A percentile compares a stretch with the other conserved stretches of the same genome.
phyloP scores from a whole-genome alignment of 2,329 filamentous ascomycete genomes.

The Periconia digitata region DNA sequence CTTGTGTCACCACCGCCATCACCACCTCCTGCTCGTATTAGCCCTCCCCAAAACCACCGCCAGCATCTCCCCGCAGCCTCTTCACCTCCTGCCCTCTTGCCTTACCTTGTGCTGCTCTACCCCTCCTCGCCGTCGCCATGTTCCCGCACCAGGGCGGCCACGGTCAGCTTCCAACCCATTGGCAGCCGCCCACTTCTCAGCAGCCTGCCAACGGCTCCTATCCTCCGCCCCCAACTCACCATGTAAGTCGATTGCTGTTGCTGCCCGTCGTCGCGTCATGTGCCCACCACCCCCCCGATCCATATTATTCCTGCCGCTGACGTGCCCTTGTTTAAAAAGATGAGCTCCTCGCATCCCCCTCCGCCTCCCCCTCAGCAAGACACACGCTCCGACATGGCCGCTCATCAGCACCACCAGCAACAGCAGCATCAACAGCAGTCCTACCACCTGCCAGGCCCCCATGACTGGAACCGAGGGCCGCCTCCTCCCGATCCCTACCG shows the following conservation, averaged over 20 bases:
- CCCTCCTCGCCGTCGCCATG: constrained; percentile 20
- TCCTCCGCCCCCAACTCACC: constrained; percentile 30
- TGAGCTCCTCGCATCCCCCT: constrained; percentile 34
- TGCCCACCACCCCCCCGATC: constrained; percentile 13
- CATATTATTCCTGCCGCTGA: constrained; percentile 13
- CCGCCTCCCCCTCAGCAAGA: constrained; percentile 34
- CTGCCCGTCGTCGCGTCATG: constrained; percentile 12
- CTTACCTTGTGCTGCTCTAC: too few relatives aligned
- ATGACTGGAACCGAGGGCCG: constrained; percentile 47
- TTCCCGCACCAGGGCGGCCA: constrained; percentile 41
- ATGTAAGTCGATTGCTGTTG: constrained; percentile 33
- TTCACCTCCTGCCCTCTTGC: constrained; percentile 3
- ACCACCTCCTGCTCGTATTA: too few relatives aligned
- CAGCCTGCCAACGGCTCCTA: constrained; percentile 41
- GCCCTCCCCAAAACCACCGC: background rate
- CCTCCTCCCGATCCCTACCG: constrained; percentile 45
- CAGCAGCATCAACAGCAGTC: constrained; percentile 41
- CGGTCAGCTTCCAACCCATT: constrained; percentile 42
- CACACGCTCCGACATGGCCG: constrained; percentile 48
- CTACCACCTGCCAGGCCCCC: constrained; percentile 50
- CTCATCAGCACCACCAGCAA: constrained; percentile 48
- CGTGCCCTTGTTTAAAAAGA: constrained; percentile 21
- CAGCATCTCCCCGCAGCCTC: background rate
- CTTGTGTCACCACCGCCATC: constrained; percentile 15
- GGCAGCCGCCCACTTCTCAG: constrained; percentile 39